Evolutionary conservation across 2,329 filamentous ascomycete species (phyloP).

Genomic region (Monosporascus sp.): DNA sequence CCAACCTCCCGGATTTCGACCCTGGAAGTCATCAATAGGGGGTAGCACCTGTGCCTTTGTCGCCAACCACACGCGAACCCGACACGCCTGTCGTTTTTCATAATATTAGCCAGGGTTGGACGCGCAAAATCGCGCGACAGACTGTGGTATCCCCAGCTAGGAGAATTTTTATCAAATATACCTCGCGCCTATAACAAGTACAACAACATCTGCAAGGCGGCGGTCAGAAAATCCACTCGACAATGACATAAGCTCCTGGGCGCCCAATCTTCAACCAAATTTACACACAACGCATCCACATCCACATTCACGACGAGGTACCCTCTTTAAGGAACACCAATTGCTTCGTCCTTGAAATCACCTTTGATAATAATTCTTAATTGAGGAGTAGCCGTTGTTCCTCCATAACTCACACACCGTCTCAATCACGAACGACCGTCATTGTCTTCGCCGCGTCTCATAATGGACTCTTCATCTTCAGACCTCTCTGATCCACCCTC

Average conservation of each 20-base stretch:
- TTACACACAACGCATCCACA: neutral
- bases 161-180: no score
- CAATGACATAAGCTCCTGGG: neutral
- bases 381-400: neutral
- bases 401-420: neutral
- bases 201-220: no score
- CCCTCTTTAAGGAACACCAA: neutral
- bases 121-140: neutral
- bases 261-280: neutral
- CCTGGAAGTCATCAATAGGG: neutral
- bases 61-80: neutral
- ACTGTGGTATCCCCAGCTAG: neutral
- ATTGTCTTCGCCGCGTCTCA: neutral
- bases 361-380: no score
- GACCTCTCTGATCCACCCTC: slow-evolving; percentile 29
- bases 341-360: neutral
- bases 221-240: no score
- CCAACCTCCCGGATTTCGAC: neutral
- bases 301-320: neutral
- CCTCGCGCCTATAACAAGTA: no score
- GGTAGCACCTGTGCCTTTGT: neutral
- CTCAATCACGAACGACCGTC: neutral
- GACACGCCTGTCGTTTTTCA: neutral
- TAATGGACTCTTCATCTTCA: slow-evolving; percentile 22
- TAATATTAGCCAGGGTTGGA: neutral